These are phyloP conservation scores for Trichomonascaceae sp. DNA, from an alignment of 1,139 yeast genomes.

Conservation along the genomic window DNA sequence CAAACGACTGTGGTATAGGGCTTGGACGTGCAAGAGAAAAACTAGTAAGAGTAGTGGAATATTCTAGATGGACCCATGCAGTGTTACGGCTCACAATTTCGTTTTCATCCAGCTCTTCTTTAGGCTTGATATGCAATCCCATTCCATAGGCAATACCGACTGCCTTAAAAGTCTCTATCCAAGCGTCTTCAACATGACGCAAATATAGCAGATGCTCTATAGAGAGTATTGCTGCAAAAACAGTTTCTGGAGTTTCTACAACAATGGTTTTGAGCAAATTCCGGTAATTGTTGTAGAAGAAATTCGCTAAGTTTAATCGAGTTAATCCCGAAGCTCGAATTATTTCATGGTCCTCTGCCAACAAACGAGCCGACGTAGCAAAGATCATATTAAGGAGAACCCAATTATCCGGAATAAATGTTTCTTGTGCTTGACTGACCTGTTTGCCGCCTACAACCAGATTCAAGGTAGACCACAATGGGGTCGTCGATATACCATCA, in stretches of 20 bases:
- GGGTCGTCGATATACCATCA: not conserved
- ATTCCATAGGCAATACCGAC: slow-evolving; percentile 6
- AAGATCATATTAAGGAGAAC: slow-evolving; percentile 5
- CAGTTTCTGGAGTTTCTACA: not conserved
- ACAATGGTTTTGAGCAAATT: not conserved
- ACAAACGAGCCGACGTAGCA: slow-evolving; percentile 4
- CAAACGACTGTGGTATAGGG: not conserved
- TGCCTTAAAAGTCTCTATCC: slow-evolving; percentile 4
- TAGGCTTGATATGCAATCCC: not conserved
- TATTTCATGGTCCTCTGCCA: not conserved
- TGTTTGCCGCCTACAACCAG: not conserved
- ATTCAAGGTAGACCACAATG: slow-evolving; percentile 1
- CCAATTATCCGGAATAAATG: not conserved
- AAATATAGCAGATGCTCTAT: slow-evolving; percentile 1
- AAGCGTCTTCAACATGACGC: not conserved
- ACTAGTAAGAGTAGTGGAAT: not conserved
- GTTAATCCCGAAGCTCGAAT: not conserved
- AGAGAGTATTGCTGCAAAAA: slow-evolving; percentile 1
- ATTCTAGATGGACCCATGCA: slow-evolving; percentile 3
- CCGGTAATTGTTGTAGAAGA: not conserved
- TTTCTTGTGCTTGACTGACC: not conserved
- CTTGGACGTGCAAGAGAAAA: slow-evolving; percentile 2
- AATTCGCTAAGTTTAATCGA: not conserved
- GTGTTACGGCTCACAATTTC: not conserved
- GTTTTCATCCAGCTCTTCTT: not conserved